Conservation (phyloP, 1,139 yeast species). For the Scheffersomyces illinoinensis region DNA sequence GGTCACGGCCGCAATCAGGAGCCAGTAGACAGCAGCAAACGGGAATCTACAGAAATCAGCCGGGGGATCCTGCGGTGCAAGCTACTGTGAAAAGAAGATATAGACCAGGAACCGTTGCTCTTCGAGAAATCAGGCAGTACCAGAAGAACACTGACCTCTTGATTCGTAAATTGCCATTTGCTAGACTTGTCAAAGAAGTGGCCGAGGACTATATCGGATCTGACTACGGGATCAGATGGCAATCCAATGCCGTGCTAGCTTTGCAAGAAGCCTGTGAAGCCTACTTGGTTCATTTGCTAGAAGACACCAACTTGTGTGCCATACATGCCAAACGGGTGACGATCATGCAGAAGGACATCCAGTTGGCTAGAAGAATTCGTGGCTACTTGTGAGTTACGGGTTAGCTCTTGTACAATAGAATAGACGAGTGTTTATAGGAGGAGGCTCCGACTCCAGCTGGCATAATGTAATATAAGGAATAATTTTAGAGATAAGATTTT, state of each 20-base stretch:
- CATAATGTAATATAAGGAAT: neutral
- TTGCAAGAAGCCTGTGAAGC: conserved; percentile 94
- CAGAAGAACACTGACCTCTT: conserved; percentile 79
- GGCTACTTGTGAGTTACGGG: conserved; percentile 41
- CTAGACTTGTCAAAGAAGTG: conserved; percentile 79
- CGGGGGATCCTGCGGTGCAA: conserved; percentile 25
- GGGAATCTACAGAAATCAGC: conserved; percentile 48
- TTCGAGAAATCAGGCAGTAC: conserved; percentile 75
- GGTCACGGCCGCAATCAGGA: conserved; percentile 5
- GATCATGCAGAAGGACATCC: conserved; percentile 91
- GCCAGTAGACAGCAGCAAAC: conserved; percentile 18
- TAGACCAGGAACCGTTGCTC: conserved; percentile 73
- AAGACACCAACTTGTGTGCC: conserved; percentile 89
- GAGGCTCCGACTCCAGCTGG: neutral
- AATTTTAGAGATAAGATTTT: neutral
- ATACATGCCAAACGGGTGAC: conserved; percentile 93
- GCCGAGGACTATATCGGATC: conserved; percentile 65
- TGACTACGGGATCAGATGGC: conserved; percentile 78
- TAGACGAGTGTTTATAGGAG: neutral
- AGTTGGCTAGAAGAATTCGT: conserved; percentile 84
- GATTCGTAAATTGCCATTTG: conserved; percentile 86
- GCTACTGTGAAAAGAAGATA: conserved; percentile 48
- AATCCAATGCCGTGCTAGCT: conserved; percentile 82
- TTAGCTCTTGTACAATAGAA: neutral
- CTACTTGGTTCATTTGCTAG: conserved; percentile 78